These are phyloP conservation scores for Colletotrichum caudatum DNA, from an alignment of 2,329 filamentous ascomycete genomes.

Conservation along the genomic window DNA sequence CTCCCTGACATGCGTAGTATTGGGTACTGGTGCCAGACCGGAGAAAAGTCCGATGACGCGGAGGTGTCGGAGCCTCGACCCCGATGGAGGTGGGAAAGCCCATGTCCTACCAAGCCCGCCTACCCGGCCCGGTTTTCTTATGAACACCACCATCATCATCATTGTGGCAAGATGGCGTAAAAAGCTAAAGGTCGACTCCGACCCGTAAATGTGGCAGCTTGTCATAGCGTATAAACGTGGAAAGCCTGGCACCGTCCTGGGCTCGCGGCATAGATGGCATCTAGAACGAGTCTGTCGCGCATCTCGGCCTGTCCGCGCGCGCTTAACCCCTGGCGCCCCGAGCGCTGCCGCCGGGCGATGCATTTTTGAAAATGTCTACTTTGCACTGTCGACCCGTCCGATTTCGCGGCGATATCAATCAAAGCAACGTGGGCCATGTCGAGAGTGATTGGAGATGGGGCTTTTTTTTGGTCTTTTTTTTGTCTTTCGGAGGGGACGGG, in stretches of 20 bases:
- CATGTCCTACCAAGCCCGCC: not conserved
- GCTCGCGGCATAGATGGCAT: not conserved
- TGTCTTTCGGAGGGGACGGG: not conserved
- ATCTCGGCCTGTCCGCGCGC: not conserved
- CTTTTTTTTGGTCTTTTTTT: not conserved
- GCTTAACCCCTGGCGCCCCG: not conserved
- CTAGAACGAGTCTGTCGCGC: not conserved
- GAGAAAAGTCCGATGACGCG: not conserved
- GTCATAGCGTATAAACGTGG: not conserved
- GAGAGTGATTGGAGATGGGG: not conserved
- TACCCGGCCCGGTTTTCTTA: not conserved
- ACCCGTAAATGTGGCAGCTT: not conserved
- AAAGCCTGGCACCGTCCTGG: not conserved
- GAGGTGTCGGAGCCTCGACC: not conserved
- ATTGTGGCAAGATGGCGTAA: not conserved
- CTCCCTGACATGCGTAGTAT: not conserved
- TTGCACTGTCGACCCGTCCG: not conserved
- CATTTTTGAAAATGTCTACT: not conserved
- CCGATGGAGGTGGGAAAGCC: not conserved
- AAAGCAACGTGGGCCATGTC: not conserved
- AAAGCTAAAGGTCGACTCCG: not conserved
- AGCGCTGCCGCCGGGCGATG: not conserved
- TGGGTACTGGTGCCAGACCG: not conserved
- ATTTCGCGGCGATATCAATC: not conserved
- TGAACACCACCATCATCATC: not conserved